phyloP scores from a whole-genome alignment of 306 rosid species.

The Mimosa bimucronata region DNA sequence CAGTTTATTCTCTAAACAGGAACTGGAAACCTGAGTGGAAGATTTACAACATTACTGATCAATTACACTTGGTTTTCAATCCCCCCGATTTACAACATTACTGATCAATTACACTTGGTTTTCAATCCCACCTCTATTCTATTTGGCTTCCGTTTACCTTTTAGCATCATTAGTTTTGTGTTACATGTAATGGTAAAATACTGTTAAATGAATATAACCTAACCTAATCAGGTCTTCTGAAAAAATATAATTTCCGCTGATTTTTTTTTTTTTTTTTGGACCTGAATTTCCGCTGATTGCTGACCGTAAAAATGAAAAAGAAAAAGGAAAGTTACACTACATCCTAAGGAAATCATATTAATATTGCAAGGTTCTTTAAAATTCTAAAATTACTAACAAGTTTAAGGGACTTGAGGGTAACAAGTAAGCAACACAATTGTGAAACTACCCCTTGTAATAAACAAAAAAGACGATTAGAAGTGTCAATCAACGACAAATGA shows the following conservation, averaged over 20 bases:
- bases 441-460: too few species aligned
- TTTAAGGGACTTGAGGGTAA: too few species aligned
- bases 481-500: too few species aligned
- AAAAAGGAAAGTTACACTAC: too few species aligned
- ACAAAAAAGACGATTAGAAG: too few species aligned
- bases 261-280: too few species aligned
- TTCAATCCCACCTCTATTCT: neutral
- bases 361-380: too few species aligned
- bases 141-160: neutral
- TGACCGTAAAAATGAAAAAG: too few species aligned
- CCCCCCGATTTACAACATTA: neutral
- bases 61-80: neutral
- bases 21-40: constrained; percentile 24
- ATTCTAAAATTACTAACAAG: too few species aligned
- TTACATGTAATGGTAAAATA: neutral
- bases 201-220: neutral
- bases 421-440: too few species aligned
- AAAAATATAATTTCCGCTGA: neutral
- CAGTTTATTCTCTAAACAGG: neutral
- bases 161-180: neutral
- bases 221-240: too few species aligned
- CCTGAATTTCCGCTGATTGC: neutral
- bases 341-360: too few species aligned
- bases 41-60: neutral
- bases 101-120: neutral